Base-by-base conservation (phyloP, 768 basidiomycete genomes). In the Mycena galopus region DNA sequence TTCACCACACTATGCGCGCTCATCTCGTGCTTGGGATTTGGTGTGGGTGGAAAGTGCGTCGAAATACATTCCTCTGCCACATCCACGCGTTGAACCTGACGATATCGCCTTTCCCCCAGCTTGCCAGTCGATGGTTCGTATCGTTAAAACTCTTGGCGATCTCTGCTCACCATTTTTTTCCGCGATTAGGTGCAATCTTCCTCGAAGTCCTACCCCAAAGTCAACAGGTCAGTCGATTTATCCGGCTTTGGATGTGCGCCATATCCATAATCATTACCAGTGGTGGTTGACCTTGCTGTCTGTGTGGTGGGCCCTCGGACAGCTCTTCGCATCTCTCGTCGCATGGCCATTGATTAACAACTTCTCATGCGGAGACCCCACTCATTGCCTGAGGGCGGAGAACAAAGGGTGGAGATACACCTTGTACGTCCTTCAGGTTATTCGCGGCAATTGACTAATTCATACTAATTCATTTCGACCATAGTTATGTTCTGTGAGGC, bases 361-460 rank as follows among this genome's bases (percentile, higher is more conserved):
- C 71, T 90, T 86, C 75, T 88, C 89, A 5, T 91, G 90, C 76
- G 74, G 79, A 32, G 69, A 82, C 21, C 76, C 74, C 37, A 81
- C 85, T 44, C 79, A 87, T 73, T 91, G 90, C 73, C 76, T 82
- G 3, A 85, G 84, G 69, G 81, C 79, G 0, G 79, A 84, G 73
- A 91, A 91, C 73, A 89, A 88, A 85, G 90, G 90, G 14, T 91
- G 90, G 90, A 82, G 90, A 78, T 90, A 90, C 77, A 84, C 85
- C 25, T 79, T 87, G 84, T 88, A 78, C 76, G 82, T 80, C 39
- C 65, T 79, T 32, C 19, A 75, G 19, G 23, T 39, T 32, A 58
- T 65, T 32, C 30, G 23, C 29, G 30, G 56, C 35, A 27, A 50
- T 7, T 11, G 4, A 21, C 47, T 42, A 44, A 56, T 64, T 23